Percentiles rank a stretch among this genome's conserved stretches.
Conservation (phyloP, 441 rosid species). For the Capsella rubella region DNA sequence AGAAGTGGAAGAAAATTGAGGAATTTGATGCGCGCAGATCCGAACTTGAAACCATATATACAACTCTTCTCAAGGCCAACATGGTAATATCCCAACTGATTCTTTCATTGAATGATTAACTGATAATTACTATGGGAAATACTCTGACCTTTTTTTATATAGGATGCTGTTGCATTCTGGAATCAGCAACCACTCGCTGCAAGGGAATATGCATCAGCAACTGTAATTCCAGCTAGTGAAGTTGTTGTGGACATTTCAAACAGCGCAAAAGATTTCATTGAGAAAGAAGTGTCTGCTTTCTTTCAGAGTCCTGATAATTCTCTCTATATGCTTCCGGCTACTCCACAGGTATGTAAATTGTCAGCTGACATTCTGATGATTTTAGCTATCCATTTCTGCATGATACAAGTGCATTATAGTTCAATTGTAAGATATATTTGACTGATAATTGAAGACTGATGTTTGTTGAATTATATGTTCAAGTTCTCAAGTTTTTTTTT, state of each 20-base stretch:
- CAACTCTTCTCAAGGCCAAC: constrained; percentile 83
- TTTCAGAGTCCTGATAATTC: constrained; percentile 86
- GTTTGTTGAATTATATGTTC: constrained; percentile 5
- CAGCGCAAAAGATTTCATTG: constrained; percentile 79
- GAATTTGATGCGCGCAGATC: constrained; percentile 95
- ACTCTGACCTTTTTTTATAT: background rate
- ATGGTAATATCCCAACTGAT: constrained; percentile 55
- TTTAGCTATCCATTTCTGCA: background rate
- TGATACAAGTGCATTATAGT: background rate
- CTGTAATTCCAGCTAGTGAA: constrained; percentile 86
- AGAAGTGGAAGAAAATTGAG: constrained; percentile 98
- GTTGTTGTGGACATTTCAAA: constrained; percentile 77
- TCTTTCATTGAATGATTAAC: constrained; percentile 5
- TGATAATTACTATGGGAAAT: background rate
- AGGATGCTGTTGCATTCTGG: constrained; percentile 95
- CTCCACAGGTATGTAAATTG: constrained; percentile 79
- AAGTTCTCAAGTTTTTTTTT: constrained; percentile 7
- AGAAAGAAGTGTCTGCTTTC: constrained; percentile 86
- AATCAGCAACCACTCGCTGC: constrained; percentile 73
- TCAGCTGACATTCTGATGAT: constrained; percentile 14
- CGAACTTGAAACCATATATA: constrained; percentile 86
- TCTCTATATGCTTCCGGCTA: constrained; percentile 93
- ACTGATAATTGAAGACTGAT: background rate
- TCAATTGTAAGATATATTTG: constrained; percentile 6
- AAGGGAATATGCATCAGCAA: constrained; percentile 49